Evolutionary conservation across 331 rosid genomes (phyloP), one percentile per base, ranked within the genome.

Genomic region (Pyracantha coccinea): DNA sequence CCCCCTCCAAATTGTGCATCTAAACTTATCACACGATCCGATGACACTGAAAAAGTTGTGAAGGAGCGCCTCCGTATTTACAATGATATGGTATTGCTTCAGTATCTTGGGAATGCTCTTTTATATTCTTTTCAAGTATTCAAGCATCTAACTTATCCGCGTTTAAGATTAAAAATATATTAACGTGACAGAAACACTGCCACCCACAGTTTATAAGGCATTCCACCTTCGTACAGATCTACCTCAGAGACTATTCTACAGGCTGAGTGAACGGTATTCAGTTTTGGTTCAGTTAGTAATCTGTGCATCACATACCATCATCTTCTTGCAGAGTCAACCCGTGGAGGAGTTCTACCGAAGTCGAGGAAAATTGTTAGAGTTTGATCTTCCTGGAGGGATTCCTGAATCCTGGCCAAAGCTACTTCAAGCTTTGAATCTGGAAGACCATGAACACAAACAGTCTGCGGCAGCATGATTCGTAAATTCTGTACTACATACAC

Each of bases 391-490:
- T 0, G 89, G 89, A 74, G 89, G 89, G 67, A 85, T 85, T 53
- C 89, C 89, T 6, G 89, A 82, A 45, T 85, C 89, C 29, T 85
- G 89, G 89, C 82, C 86, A 45, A 85, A 85, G 86, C 81, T 85
- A 50, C 89, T 85, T 65, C 83, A 24, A 45, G 89, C 86, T 60
- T 83, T 85, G 71, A 76, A 82, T 66, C 78, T 85, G 38, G 86
- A 82, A 73, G 84, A 79, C 64, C 78, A 41, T 72, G 75, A 74
- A 57, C 58, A 66, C 65, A 77, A 79, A 32, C 64, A 47, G 27
- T 63, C 84, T 59, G 89, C 82, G 2, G 85, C 89, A 19, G 89
- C 85, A 47, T 85, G 78, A 85, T 29, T 23, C n/a, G 8, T n/a
- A 65, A 59, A 62, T 45, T 54, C 29, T 57, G 69, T 71, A 57